Conservation (phyloP, 179 eudicot species). For the Sideroxylon spinosum region DNA sequence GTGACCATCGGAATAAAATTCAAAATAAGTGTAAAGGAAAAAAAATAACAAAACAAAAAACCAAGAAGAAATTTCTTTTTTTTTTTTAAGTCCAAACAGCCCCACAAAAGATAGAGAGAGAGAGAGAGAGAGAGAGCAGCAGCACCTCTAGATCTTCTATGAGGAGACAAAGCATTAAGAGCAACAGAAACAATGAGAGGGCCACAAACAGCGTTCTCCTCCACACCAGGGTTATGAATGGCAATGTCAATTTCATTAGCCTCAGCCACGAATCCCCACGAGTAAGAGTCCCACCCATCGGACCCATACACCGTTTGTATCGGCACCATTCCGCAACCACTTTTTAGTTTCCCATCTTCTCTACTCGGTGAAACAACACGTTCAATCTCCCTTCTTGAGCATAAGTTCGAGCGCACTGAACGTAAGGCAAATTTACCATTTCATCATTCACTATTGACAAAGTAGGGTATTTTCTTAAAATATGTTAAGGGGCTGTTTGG, state of each 20-base stretch:
- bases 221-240: conserved; percentile 38
- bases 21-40: no score
- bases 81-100: no score
- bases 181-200: conserved; percentile 55
- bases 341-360: conserved; percentile 6
- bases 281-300: conserved; percentile 56
- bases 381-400: conserved; percentile 43
- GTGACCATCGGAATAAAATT: no score
- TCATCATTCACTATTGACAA: no score
- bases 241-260: conserved; percentile 36
- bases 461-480: no score
- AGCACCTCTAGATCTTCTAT: conserved; percentile 21
- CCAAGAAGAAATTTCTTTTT: no score
- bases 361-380: conserved; percentile 39
- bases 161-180: conserved; percentile 21
- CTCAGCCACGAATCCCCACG: conserved; percentile 53
- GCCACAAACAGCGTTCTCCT: conserved; percentile 53
- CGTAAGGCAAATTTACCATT: no score
- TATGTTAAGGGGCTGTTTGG: no score
- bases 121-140: neutral
- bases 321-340: conserved; percentile 43
- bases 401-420: conserved; percentile 46
- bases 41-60: no score
- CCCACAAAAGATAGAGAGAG: no score
- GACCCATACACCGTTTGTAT: conserved; percentile 56